These are phyloP conservation scores for Boletus subcaerulescens DNA, from an alignment of 768 basidiomycete genomes.

Conservation along the genomic window DNA sequence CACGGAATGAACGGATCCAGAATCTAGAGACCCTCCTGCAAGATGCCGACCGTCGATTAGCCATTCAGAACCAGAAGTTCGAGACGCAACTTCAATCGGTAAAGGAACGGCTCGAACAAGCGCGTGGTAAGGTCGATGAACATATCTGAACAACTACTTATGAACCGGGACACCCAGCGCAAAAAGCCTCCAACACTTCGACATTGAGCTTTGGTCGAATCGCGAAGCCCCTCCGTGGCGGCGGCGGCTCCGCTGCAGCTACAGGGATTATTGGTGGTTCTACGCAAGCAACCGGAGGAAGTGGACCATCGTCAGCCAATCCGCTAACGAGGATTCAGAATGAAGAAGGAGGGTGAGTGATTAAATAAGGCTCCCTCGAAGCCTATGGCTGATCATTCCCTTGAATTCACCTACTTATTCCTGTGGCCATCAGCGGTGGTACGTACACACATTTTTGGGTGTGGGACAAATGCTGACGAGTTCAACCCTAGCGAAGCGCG, in stretches of 20 bases:
- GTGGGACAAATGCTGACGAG: constrained; percentile 23
- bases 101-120: constrained; percentile 88
- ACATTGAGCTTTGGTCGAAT: constrained; percentile 89
- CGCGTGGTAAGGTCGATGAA: constrained; percentile 62
- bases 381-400: constrained; percentile 16
- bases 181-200: constrained; percentile 70
- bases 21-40: constrained; percentile 91
- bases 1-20: constrained; percentile 96
- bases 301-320: constrained; percentile 53
- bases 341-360: constrained; percentile 69
- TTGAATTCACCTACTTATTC: constrained; percentile 8
- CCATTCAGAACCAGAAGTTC: constrained; percentile 94
- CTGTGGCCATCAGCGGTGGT: constrained; percentile 32
- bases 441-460: constrained; percentile 21
- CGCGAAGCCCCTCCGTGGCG: constrained; percentile 93
- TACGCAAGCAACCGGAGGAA: constrained; percentile 39
- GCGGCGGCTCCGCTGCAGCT: constrained; percentile 59
- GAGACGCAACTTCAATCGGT: constrained; percentile 90
- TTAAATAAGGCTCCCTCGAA: constrained; percentile 13
- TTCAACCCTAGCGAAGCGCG: constrained; percentile 69
- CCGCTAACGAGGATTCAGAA: constrained; percentile 73
- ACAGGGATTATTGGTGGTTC: constrained; percentile 40
- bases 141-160: constrained; percentile 14
- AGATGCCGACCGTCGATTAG: constrained; percentile 89
- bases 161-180: constrained; percentile 47